A percentile compares a stretch with the other conserved stretches of the same genome.
Conservation (phyloP, 805 yeast genomes). For the Teunomyces barrocoloradensis region DNA sequence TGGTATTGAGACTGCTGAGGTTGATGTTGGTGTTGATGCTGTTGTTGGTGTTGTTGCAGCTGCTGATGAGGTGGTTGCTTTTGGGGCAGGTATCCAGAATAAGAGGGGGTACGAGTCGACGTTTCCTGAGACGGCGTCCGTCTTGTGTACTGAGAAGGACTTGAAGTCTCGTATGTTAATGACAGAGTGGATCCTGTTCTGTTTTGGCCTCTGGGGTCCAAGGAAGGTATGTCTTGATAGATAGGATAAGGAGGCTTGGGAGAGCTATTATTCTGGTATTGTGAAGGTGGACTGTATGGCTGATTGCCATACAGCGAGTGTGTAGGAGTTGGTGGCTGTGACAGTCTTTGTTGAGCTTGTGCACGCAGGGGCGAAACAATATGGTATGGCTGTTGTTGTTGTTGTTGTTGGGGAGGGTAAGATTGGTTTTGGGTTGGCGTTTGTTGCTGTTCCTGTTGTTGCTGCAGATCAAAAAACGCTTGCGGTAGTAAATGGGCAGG, state of each 20-base stretch:
- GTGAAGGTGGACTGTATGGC: neutral
- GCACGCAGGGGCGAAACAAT: neutral
- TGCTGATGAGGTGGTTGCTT: conserved; percentile 2
- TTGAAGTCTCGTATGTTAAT: neutral
- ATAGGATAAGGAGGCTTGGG: conserved; percentile 1
- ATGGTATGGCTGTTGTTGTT: neutral
- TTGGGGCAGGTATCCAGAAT: neutral
- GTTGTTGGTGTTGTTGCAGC: conserved; percentile 7
- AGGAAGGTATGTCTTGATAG: neutral
- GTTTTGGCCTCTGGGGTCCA: neutral
- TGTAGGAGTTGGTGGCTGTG: neutral
- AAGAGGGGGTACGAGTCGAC: neutral
- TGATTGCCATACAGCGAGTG: neutral
- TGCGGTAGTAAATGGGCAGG: conserved; percentile 18
- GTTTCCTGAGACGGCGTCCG: neutral
- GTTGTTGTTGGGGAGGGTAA: neutral
- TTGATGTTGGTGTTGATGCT: conserved; percentile 9
- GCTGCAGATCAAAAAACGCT: conserved; percentile 9
- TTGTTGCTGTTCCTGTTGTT: conserved; percentile 1
- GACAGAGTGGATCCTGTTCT: conserved; percentile 1
- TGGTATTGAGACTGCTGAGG: neutral
- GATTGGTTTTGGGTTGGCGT: neutral
- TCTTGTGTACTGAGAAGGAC: neutral
- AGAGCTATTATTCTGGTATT: neutral
- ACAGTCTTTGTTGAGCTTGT: neutral